Evolutionary conservation across 208 protist genomes (phyloP).

Genomic region (Crithidia expoeki): DNA sequence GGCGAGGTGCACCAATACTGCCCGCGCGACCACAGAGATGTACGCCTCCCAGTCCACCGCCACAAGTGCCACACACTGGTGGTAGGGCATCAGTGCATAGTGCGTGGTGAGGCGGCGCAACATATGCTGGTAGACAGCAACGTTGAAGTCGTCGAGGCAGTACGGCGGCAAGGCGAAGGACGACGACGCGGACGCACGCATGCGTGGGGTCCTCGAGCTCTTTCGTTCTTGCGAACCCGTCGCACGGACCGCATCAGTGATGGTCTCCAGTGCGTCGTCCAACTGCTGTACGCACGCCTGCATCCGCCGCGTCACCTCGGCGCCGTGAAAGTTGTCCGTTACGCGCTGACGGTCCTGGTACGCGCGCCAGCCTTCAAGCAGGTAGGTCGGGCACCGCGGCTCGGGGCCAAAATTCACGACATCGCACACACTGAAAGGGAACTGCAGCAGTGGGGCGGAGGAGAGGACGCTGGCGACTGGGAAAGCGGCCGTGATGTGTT

Average conservation of each 20-base stretch:
- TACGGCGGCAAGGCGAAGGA: slow-evolving; percentile 25
- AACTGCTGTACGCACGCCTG: slow-evolving; percentile 23
- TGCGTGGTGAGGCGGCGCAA: slow-evolving; percentile 35
- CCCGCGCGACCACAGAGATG: slow-evolving; percentile 52
- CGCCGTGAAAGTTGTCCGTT: slow-evolving; percentile 4
- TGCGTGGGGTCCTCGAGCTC: neutral
- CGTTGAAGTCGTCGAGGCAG: slow-evolving; percentile 29
- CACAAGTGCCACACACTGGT: slow-evolving; percentile 49
- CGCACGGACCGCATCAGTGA: neutral
- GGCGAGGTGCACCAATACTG: slow-evolving; percentile 48
- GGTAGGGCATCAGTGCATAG: slow-evolving; percentile 35
- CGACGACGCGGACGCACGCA: slow-evolving; percentile 2
- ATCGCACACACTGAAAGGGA: slow-evolving; percentile 29
- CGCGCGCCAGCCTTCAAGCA: slow-evolving; percentile 29
- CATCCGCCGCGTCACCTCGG: slow-evolving; percentile 10
- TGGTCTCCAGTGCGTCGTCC: slow-evolving; percentile 13
- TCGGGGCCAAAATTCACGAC: slow-evolving; percentile 35
- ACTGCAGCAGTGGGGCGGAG: slow-evolving; percentile 30
- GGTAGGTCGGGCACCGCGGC: slow-evolving; percentile 28
- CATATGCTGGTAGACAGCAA: slow-evolving; percentile 28
- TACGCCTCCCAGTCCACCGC: slow-evolving; percentile 79
- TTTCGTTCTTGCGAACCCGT: slow-evolving; percentile 3
- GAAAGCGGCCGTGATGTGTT: slow-evolving; percentile 34
- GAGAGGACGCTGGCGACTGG: slow-evolving; percentile 34
- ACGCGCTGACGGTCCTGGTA: slow-evolving; percentile 30